Percentiles rank a stretch among this genome's conserved stretches.
phyloP scores from a whole-genome alignment of 768 basidiomycete genomes.

The Hygrophorus pudorinus region DNA sequence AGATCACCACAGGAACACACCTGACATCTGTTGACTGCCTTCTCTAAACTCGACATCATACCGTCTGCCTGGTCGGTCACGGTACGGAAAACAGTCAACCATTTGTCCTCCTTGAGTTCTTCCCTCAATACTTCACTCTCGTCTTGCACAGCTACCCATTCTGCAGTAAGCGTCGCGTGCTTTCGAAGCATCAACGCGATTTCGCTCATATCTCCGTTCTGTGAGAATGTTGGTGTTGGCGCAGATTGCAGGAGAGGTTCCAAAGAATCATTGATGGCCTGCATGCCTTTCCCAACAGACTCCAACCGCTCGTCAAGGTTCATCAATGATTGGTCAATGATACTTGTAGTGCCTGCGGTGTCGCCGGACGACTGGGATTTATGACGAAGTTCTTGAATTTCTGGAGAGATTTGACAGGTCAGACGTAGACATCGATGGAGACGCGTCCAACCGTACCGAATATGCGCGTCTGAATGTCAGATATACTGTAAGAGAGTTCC shows the following conservation, averaged over 20 bases:
- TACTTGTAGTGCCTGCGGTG: slow-evolving; percentile 46
- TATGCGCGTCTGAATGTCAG: slow-evolving; percentile 85
- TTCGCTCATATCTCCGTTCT: slow-evolving; percentile 27
- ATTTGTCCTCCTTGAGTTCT: slow-evolving; percentile 95
- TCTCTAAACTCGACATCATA: slow-evolving; percentile 96
- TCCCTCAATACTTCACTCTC: slow-evolving; percentile 77
- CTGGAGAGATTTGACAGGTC: slow-evolving; percentile 27
- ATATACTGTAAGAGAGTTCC: slow-evolving; percentile 77
- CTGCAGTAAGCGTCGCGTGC: slow-evolving; percentile 57
- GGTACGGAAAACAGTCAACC: slow-evolving; percentile 90
- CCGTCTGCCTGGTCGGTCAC: slow-evolving; percentile 92
- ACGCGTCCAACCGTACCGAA: slow-evolving; percentile 46
- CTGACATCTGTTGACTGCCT: slow-evolving; percentile 84
- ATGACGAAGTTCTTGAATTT: slow-evolving; percentile 90
- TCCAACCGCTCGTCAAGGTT: slow-evolving; percentile 73
- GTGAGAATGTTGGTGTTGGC: slow-evolving; percentile 36
- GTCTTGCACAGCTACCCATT: slow-evolving; percentile 76
- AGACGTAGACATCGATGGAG: slow-evolving; percentile 1
- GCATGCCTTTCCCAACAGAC: slow-evolving; percentile 61
- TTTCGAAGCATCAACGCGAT: slow-evolving; percentile 55
- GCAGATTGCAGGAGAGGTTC: slow-evolving; percentile 44
- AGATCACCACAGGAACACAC: slow-evolving; percentile 31
- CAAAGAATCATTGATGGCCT: slow-evolving; percentile 54
- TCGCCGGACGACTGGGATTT: slow-evolving; percentile 62
- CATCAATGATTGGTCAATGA: slow-evolving; percentile 77